phyloP scores from a whole-genome alignment of 495 filamentous ascomycete species.

The Podospora pseudoanserina region DNA sequence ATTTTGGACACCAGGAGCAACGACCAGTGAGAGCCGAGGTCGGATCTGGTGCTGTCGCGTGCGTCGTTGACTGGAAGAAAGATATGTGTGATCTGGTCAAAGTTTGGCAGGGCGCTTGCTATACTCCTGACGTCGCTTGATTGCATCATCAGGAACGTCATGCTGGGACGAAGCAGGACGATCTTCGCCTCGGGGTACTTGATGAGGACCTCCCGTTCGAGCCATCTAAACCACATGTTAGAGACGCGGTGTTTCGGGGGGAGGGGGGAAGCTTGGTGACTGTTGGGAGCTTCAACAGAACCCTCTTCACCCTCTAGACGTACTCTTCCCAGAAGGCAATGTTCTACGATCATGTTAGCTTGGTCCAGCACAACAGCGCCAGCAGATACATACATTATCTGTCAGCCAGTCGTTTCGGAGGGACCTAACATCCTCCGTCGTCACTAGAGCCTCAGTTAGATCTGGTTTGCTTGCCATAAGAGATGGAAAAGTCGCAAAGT shows the following conservation, averaged over 20 bases:
- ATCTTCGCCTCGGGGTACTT: constrained; percentile 77
- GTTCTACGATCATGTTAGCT: constrained; percentile 46
- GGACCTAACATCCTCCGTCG: constrained; percentile 74
- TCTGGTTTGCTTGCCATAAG: background rate
- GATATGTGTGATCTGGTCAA: constrained; percentile 80
- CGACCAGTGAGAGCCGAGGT: constrained; percentile 94
- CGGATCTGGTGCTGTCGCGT: constrained; percentile 66
- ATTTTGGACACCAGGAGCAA: constrained; percentile 83
- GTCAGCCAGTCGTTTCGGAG: constrained; percentile 95
- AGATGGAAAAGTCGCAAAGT: background rate
- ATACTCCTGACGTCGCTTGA: constrained; percentile 72
- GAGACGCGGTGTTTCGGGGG: background rate
- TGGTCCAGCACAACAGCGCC: constrained; percentile 16
- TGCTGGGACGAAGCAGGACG: constrained; percentile 84
- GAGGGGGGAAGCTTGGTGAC: too few species aligned
- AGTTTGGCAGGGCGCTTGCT: constrained; percentile 72
- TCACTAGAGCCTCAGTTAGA: constrained; percentile 32
- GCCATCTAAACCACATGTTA: constrained; percentile 55
- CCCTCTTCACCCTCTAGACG: constrained; percentile 27
- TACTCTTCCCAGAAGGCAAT: constrained; percentile 99
- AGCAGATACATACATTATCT: constrained; percentile 71
- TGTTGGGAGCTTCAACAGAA: background rate
- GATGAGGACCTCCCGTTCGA: constrained; percentile 81
- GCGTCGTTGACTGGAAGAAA: constrained; percentile 96
- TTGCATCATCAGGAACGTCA: constrained; percentile 90